These are phyloP conservation scores for Penicillium flavigenum DNA, from an alignment of 495 filamentous ascomycete genomes.

Conservation along the genomic window DNA sequence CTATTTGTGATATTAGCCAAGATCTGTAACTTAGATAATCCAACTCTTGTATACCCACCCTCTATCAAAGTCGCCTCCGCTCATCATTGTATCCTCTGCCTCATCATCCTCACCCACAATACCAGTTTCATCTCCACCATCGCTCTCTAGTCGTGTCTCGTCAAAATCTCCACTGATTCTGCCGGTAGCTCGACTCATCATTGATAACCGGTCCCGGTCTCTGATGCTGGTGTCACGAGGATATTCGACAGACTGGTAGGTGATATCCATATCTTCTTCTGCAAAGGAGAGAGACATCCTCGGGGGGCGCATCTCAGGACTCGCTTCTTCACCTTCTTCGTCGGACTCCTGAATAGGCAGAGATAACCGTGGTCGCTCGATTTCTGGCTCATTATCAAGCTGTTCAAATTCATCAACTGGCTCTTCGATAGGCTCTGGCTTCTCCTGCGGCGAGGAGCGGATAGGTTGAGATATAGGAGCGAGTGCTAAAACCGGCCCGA, in stretches of 20 bases:
- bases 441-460: slow-evolving; percentile 56
- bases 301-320: slow-evolving; percentile 57
- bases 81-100: slow-evolving; percentile 33
- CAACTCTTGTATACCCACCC: slow-evolving; percentile 34
- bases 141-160: slow-evolving; percentile 48
- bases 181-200: slow-evolving; percentile 55
- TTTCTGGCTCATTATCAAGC: slow-evolving; percentile 63
- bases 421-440: slow-evolving; percentile 27
- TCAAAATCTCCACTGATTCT: slow-evolving; percentile 65
- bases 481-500: slow-evolving; percentile 40
- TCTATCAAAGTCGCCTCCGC: slow-evolving; percentile 41
- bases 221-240: slow-evolving; percentile 59
- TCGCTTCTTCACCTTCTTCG: slow-evolving; percentile 50
- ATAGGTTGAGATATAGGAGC: slow-evolving; percentile 58
- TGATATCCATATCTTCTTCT: slow-evolving; percentile 67
- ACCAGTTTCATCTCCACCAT: slow-evolving; percentile 46
- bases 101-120: slow-evolving; percentile 40
- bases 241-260: slow-evolving; percentile 67
- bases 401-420: slow-evolving; percentile 51
- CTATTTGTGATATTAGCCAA: slow-evolving; percentile 38
- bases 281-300: slow-evolving; percentile 61
- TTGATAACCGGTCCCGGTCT: slow-evolving; percentile 43
- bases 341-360: slow-evolving; percentile 61
- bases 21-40: slow-evolving; percentile 13
- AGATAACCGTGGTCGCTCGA: slow-evolving; percentile 64